These are phyloP conservation scores for Candida easanensis DNA, from an alignment of 805 yeast species.

Conservation along the genomic window DNA sequence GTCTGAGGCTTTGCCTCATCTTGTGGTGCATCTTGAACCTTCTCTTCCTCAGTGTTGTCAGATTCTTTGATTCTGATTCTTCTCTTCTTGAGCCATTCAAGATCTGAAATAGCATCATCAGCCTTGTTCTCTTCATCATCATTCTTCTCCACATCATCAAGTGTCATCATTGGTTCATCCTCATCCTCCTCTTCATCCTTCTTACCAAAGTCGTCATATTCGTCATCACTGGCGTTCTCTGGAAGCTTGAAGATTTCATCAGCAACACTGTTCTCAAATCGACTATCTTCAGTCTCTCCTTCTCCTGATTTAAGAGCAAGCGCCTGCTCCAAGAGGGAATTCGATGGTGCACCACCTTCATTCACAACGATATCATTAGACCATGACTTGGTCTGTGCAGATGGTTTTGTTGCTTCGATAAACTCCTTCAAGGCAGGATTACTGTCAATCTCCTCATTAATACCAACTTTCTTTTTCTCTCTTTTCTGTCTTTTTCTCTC, in stretches of 20 bases:
- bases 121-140: constrained; percentile 29
- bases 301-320: constrained; percentile 32
- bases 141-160: constrained; percentile 30
- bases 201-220: constrained; percentile 35
- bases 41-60: constrained; percentile 21
- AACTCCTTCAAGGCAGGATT: constrained; percentile 76
- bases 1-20: constrained; percentile 16
- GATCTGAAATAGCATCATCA: constrained; percentile 60
- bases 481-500: constrained; percentile 30
- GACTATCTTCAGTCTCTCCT: constrained; percentile 7
- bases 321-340: constrained; percentile 39
- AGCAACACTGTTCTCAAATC: constrained; percentile 24
- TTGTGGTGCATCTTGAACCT: constrained; percentile 14
- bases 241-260: constrained; percentile 26
- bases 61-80: constrained; percentile 66
- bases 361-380: constrained; percentile 43
- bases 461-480: constrained; percentile 28
- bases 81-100: constrained; percentile 83
- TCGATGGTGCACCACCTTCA: constrained; percentile 33
- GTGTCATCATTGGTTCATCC: constrained; percentile 49
- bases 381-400: constrained; percentile 71
- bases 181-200: constrained; percentile 39
- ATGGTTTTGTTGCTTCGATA: constrained; percentile 78
- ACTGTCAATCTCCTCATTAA: constrained; percentile 60
- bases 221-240: constrained; percentile 45